Conservation (phyloP, 225 moss, liverwort and hornwort genomes). For the Antitrichia curtipendula region DNA sequence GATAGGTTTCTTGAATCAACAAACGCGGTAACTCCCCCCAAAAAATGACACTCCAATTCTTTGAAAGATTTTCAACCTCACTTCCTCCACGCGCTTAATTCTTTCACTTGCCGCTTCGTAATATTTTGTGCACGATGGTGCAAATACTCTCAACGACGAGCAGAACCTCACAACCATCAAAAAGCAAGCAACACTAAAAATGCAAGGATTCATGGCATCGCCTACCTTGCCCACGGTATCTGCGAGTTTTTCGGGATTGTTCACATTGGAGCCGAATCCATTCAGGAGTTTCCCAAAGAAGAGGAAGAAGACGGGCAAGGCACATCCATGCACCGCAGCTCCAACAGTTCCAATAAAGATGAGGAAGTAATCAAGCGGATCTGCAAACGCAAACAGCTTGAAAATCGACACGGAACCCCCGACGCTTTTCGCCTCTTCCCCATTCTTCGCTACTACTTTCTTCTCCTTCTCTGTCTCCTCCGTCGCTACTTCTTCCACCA, state of each 20-base stretch:
- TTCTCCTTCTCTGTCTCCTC: background rate
- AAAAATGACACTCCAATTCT: too few relatives aligned
- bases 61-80: background rate
- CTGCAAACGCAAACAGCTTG: slow-evolving; percentile 53
- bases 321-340: slow-evolving; percentile 42
- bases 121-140: background rate
- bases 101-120: background rate
- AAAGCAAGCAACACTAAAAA: background rate
- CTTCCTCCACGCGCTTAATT: background rate
- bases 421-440: background rate
- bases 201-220: background rate
- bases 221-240: slow-evolving; percentile 17
- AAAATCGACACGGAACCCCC: slow-evolving; percentile 32
- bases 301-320: slow-evolving; percentile 59
- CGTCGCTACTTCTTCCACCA: background rate
- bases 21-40: background rate
- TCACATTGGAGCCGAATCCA: slow-evolving; percentile 40
- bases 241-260: background rate
- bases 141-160: background rate
- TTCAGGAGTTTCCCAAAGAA: slow-evolving; percentile 61
- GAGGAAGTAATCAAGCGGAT: slow-evolving; percentile 35
- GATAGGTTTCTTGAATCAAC: background rate
- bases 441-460: background rate
- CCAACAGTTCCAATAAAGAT: slow-evolving; percentile 40
- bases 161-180: background rate